A percentile compares a stretch with the other conserved stretches of the same genome.
These are phyloP conservation scores for Paramecium caudatum DNA, from an alignment of 73 alveolate genomes.

Conservation along the genomic window DNA sequence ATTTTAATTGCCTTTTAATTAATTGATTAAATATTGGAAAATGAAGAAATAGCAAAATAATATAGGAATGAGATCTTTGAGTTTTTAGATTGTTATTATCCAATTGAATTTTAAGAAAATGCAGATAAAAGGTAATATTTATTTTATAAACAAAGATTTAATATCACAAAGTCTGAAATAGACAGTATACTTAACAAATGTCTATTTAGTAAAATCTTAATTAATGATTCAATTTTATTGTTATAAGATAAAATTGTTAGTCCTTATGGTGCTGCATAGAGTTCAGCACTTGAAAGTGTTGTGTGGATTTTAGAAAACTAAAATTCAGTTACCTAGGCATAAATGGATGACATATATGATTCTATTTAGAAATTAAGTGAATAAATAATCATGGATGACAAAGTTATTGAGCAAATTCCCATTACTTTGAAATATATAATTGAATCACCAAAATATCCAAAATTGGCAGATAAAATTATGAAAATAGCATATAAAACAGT, in stretches of 20 bases:
- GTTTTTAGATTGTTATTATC: slow-evolving; percentile 64
- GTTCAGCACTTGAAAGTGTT: slow-evolving; percentile 38
- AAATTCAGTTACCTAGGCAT: neutral
- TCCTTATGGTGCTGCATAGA: neutral
- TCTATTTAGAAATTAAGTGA: neutral
- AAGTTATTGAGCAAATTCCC: neutral
- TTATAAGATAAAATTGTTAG: neutral
- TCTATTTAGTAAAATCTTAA: neutral
- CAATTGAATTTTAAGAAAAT: slow-evolving; percentile 28
- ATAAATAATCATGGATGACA: neutral
- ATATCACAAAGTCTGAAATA: neutral
- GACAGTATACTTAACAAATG: slow-evolving; percentile 21
- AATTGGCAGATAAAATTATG: too few relatives aligned
- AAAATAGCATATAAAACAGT: neutral
- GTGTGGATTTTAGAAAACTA: slow-evolving; percentile 10
- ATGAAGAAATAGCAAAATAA: neutral
- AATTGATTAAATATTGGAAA: neutral
- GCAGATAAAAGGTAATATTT: slow-evolving; percentile 20
- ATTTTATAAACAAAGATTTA: neutral
- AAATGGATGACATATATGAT: neutral
- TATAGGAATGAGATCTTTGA: slow-evolving; percentile 17
- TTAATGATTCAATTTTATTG: neutral
- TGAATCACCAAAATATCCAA: neutral
- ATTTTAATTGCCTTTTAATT: slow-evolving; percentile 56
- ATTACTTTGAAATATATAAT: neutral